A percentile compares a stretch with the other conserved stretches of the same genome.
Evolutionary conservation across 139 green algal species (phyloP).

Genomic region (Chlamydomonas sphaeroides): DNA sequence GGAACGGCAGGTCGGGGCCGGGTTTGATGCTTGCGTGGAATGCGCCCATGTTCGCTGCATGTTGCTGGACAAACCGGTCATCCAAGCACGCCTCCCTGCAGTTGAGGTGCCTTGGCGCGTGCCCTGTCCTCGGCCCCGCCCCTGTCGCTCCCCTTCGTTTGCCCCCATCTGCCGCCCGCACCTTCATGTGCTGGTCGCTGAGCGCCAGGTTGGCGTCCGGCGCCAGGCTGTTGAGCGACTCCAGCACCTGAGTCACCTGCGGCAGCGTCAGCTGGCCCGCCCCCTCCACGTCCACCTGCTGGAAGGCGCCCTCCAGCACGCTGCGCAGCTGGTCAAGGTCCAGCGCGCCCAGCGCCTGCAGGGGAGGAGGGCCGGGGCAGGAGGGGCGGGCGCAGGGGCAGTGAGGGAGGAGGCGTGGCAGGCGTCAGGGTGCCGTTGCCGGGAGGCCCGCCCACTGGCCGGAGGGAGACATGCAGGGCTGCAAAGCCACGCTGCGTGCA

Average conservation of each 20-base stretch:
- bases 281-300: constrained; percentile 34
- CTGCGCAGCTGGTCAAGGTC: constrained; percentile 44
- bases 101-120: no score
- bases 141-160: neutral
- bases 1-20: no score
- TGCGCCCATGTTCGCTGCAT: no score
- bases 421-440: no score
- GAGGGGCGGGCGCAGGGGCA: neutral
- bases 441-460: no score
- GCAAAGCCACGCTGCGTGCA: no score
- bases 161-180: neutral
- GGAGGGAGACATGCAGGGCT: no score
- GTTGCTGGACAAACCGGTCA: no score
- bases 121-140: no score
- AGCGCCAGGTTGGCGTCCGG: constrained; percentile 25
- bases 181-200: constrained; percentile 50
- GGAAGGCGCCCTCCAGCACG: constrained; percentile 42
- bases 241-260: constrained; percentile 51
- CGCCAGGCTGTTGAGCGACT: constrained; percentile 39
- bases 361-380: neutral
- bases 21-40: no score
- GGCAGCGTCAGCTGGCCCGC: constrained; percentile 29
- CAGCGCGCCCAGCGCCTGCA: constrained; percentile 38
- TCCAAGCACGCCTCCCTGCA: no score
- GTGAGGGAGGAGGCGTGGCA: neutral